phyloP scores from a whole-genome alignment of 2,329 filamentous ascomycete genomes.

The Venturia pyrina region DNA sequence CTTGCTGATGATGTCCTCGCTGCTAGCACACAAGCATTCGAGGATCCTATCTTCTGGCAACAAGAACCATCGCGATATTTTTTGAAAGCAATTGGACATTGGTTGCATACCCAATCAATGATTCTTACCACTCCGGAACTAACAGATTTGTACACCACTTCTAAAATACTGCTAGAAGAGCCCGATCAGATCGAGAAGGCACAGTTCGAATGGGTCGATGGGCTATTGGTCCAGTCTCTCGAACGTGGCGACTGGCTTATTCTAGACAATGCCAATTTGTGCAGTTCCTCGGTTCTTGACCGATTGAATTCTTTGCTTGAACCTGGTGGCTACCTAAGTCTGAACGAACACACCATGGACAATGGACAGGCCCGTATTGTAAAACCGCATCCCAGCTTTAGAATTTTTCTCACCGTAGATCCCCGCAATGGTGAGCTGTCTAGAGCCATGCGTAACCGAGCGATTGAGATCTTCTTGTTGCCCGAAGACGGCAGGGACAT shows the following conservation, averaged over 20 bases:
- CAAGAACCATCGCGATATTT: neutral
- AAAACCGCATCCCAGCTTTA: constrained; percentile 73
- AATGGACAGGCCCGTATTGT: constrained; percentile 75
- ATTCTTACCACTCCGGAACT: neutral
- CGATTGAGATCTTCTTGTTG: constrained; percentile 72
- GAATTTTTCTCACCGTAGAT: constrained; percentile 90
- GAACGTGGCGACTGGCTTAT: constrained; percentile 85
- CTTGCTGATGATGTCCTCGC: neutral
- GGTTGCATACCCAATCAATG: neutral
- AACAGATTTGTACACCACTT: neutral
- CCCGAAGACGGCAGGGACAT: neutral
- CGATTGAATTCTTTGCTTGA: constrained; percentile 90
- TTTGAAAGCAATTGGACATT: neutral
- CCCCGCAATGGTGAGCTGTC: constrained; percentile 87
- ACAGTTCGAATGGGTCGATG: constrained; percentile 93
- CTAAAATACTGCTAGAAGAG: neutral
- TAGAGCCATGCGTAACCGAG: constrained; percentile 90
- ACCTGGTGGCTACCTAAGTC: constrained; percentile 73
- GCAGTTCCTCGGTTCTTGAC: constrained; percentile 88
- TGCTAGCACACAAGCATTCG: neutral
- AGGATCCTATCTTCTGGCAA: neutral
- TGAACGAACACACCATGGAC: constrained; percentile 84
- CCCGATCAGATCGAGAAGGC: constrained; percentile 43
- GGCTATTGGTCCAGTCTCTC: constrained; percentile 78
- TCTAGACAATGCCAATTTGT: constrained; percentile 94